These are phyloP conservation scores for Calonectria ilicicola DNA, from an alignment of 2,329 filamentous ascomycete genomes.

Conservation along the genomic window DNA sequence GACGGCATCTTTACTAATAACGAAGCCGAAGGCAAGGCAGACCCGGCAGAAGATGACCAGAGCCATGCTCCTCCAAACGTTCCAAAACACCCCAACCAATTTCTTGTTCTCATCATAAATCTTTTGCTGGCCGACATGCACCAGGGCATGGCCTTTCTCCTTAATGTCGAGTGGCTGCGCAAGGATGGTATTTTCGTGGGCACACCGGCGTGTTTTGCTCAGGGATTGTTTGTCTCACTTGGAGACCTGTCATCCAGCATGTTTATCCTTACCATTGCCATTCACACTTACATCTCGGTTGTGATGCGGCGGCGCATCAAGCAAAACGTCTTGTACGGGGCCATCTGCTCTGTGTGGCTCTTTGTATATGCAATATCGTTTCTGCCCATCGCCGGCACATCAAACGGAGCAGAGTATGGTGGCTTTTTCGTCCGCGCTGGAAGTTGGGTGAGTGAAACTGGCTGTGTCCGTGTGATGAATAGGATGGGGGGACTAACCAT, in stretches of 20 bases:
- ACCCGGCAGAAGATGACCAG: not conserved
- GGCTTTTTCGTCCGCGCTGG: constrained; percentile 73
- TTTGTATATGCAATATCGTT: constrained; percentile 70
- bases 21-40: not conserved
- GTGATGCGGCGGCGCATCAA: constrained; percentile 66
- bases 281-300: constrained; percentile 75
- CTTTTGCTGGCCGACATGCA: constrained; percentile 76
- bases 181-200: constrained; percentile 66
- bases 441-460: constrained; percentile 64
- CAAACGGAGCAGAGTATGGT: constrained; percentile 53
- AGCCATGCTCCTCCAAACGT: constrained; percentile 33
- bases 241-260: constrained; percentile 75
- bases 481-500: constrained; percentile 23
- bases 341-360: constrained; percentile 65
- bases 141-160: constrained; percentile 72
- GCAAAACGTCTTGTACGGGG: constrained; percentile 61
- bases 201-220: constrained; percentile 67
- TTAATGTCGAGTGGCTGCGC: constrained; percentile 71
- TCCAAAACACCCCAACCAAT: constrained; percentile 68
- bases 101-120: constrained; percentile 77
- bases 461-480: not conserved
- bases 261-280: constrained; percentile 74
- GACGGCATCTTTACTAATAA: constrained; percentile 48
- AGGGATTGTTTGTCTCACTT: constrained; percentile 77
- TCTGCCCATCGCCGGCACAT: constrained; percentile 59